A percentile compares a stretch with the other conserved stretches of the same genome.
Evolutionary conservation across 345 rosid genomes (phyloP).

Genomic region (Salix purpurea): DNA sequence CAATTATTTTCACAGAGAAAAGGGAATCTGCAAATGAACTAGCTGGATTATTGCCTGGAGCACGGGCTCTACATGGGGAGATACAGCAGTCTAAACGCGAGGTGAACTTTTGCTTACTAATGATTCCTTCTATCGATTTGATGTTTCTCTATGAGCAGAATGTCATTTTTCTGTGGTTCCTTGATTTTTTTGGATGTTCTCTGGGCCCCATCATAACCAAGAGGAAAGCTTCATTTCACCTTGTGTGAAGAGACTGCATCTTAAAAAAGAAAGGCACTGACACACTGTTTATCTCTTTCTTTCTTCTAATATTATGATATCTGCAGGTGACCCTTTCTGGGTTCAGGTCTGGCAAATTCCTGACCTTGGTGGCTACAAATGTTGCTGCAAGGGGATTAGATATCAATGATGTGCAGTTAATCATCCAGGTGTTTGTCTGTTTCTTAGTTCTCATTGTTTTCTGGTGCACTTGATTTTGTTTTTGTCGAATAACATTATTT

Average conservation of each 20-base stretch:
- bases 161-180: neutral
- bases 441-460: neutral
- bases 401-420: constrained; percentile 89
- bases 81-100: constrained; percentile 90
- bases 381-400: constrained; percentile 98
- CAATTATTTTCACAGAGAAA: constrained; percentile 85
- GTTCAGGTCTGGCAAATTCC: constrained; percentile 83
- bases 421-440: constrained; percentile 69
- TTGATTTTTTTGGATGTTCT: neutral
- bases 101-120: constrained; percentile 37
- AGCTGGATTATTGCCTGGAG: constrained; percentile 73
- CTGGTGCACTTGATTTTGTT: neutral
- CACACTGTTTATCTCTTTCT: neutral
- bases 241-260: neutral
- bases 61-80: constrained; percentile 93
- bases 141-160: neutral
- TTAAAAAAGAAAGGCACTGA: neutral
- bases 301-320: constrained; percentile 2
- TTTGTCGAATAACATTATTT: neutral
- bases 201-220: neutral
- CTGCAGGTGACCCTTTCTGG: constrained; percentile 82
- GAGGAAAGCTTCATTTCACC: neutral
- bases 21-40: constrained; percentile 88
- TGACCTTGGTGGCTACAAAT: constrained; percentile 87
- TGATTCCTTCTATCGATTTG: neutral